Base-by-base conservation (phyloP, 331 rosid species). In the Malus hybrid region DNA sequence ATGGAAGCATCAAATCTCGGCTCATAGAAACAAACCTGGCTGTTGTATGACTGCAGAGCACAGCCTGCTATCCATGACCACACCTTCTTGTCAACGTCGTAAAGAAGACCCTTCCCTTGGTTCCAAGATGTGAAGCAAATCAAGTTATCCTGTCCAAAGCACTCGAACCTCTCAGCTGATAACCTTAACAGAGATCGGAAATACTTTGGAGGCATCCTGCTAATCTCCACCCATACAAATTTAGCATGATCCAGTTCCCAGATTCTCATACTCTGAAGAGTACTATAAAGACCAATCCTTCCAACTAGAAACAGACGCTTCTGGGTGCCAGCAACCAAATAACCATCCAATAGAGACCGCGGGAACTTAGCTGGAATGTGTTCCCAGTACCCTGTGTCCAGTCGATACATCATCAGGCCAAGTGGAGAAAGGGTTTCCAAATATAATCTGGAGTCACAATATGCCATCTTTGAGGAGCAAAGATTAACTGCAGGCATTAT, bases 101-200 rank as follows among this genome's bases (percentile, higher is more conserved):
- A 95, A 6, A 95, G 88, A 66, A 95, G 93, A 50, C 99, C 95
- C 83, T 90, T 95, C 73, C 97, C 97, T 88, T 92, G 97, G 87
- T 95, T 95, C 96, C 97, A 95, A 75, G 99, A 92, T 6, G 99
- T 95, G 82, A 95, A 95, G 87, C 97, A 92, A 67, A 95, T 95
- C 74, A 95, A 85, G 77, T 95, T 92, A 77, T 95, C 97, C 78
- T 89, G 99, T 65, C 99, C 99, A 69, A 88, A 90, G 84, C 99
- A 95, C 88, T 95, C 97, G 63, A 95, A 95, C 84, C 97, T 88
- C 87, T 95, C 99, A 2, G 99, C 99, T 16, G 99, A 95, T 73
- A 95, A 87, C 78, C 99, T 90, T 82, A 95, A 85, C 80, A 95
- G 82, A 78, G 93, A 87, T 32, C 97, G 93, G 56, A 95, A 92